Evolutionary conservation across 2,329 filamentous ascomycete species (phyloP).

Genomic region (Nannizziopsis arthrosporioides): DNA sequence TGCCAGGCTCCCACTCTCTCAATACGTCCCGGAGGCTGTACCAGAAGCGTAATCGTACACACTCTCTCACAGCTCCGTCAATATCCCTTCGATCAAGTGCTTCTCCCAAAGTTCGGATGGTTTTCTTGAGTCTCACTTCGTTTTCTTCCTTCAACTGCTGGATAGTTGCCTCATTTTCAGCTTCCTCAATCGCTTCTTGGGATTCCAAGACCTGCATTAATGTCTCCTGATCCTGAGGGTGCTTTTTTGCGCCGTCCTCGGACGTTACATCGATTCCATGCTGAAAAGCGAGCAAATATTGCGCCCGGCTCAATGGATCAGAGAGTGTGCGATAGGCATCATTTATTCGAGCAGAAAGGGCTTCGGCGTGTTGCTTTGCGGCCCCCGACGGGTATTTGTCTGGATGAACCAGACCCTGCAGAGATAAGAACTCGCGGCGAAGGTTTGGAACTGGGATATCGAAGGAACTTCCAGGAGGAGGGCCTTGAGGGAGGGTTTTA

Average conservation of each 20-base stretch:
- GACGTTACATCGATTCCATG: slow-evolving; percentile 62
- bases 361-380: slow-evolving; percentile 55
- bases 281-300: slow-evolving; percentile 61
- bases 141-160: slow-evolving; percentile 57
- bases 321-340: slow-evolving; percentile 78
- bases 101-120: slow-evolving; percentile 50
- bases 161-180: slow-evolving; percentile 49
- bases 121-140: slow-evolving; percentile 51
- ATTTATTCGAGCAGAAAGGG: slow-evolving; percentile 72
- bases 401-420: slow-evolving; percentile 50
- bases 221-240: slow-evolving; percentile 57
- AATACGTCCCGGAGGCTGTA: slow-evolving; percentile 72
- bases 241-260: slow-evolving; percentile 60
- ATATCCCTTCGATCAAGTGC: slow-evolving; percentile 58
- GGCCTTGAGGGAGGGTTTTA: slow-evolving; percentile 59
- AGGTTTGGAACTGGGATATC: slow-evolving; percentile 57
- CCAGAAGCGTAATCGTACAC: slow-evolving; percentile 77
- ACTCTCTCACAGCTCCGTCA: slow-evolving; percentile 56
- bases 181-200: slow-evolving; percentile 62
- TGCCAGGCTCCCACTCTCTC: slow-evolving; percentile 72
- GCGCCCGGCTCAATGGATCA: slow-evolving; percentile 68
- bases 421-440: slow-evolving; percentile 71
- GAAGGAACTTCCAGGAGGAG: slow-evolving; percentile 69
- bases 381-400: slow-evolving; percentile 39
- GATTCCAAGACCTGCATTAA: slow-evolving; percentile 81